Evolutionary conservation across 345 rosid genomes (phyloP).

Genomic region (Eucalyptus guilfoylei): DNA sequence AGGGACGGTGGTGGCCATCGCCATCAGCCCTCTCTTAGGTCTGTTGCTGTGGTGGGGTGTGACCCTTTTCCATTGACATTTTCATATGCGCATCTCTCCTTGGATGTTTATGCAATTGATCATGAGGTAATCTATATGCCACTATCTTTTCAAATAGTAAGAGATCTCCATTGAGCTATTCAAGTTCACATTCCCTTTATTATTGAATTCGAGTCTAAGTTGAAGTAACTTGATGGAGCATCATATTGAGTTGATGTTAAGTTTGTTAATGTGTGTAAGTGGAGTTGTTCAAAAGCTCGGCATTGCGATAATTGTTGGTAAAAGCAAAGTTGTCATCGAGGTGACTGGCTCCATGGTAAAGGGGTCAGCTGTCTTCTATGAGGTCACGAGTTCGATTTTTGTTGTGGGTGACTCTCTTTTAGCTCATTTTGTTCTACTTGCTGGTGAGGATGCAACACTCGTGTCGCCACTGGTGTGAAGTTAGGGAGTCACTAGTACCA

Average conservation of each 20-base stretch:
- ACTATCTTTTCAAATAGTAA: neutral
- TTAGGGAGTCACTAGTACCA: neutral
- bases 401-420: neutral
- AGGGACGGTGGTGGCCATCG: neutral
- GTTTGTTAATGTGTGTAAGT: neutral
- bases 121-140: neutral
- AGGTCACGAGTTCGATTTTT: neutral
- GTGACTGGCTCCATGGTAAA: neutral
- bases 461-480: rapidly evolving
- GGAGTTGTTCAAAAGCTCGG: neutral
- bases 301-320: neutral
- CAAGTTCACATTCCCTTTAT: neutral
- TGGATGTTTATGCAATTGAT: neutral
- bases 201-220: neutral
- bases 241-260: neutral
- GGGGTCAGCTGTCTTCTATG: neutral
- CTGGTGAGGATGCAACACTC: neutral
- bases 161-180: neutral
- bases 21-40: neutral
- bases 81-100: neutral
- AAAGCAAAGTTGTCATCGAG: neutral
- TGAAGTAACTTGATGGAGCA: neutral
- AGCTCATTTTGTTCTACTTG: neutral
- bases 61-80: neutral
- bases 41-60: neutral